Conservation (phyloP, 2,329 filamentous ascomycete species). For the Ophiostoma sp. region DNA sequence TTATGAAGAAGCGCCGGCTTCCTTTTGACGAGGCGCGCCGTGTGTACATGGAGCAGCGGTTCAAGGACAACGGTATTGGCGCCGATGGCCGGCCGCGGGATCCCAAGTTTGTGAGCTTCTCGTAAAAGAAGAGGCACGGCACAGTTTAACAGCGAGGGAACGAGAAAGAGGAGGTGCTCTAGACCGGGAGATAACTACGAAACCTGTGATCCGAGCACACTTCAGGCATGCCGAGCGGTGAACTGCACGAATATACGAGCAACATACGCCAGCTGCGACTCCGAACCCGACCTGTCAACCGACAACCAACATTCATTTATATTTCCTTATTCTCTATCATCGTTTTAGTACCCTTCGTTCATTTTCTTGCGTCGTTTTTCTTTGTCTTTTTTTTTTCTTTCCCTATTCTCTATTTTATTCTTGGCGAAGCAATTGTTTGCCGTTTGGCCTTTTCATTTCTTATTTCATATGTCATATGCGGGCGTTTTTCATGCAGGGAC, state of each 20-base stretch:
- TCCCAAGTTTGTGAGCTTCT: slow-evolving; percentile 95
- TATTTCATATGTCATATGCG: slow-evolving; percentile 17
- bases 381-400: background rate
- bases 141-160: background rate
- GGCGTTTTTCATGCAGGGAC: slow-evolving; percentile 5
- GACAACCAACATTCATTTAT: slow-evolving; percentile 1
- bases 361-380: background rate
- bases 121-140: slow-evolving; percentile 44
- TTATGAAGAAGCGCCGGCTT: slow-evolving; percentile 85
- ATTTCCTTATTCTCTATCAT: background rate
- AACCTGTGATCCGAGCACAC: background rate
- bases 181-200: background rate
- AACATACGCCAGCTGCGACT: background rate
- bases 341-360: background rate
- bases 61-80: slow-evolving; percentile 84
- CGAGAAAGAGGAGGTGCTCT: background rate
- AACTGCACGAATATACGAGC: background rate
- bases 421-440: background rate
- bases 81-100: slow-evolving; percentile 84
- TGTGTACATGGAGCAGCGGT: slow-evolving; percentile 80
- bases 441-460: background rate
- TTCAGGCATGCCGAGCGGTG: background rate
- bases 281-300: background rate
- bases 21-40: slow-evolving; percentile 89
- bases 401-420: background rate